phyloP scores from a whole-genome alignment of 345 rosid genomes.

The Hibiscus trionum region DNA sequence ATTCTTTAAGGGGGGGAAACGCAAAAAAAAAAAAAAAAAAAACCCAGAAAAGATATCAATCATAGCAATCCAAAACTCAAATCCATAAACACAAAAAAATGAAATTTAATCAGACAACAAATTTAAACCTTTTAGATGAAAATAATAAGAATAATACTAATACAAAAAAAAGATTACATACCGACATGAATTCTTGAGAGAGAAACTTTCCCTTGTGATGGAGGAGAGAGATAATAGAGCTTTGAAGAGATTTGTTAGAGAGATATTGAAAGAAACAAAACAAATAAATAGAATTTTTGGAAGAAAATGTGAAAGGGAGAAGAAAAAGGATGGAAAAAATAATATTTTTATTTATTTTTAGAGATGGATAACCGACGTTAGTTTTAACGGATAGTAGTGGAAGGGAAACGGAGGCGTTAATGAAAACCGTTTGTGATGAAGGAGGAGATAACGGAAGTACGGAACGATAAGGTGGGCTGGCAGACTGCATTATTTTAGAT shows the following conservation, averaged over 20 bases:
- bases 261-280: neutral
- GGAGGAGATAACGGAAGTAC: too few species aligned
- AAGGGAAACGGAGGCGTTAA: too few species aligned
- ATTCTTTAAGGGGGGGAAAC: too few species aligned
- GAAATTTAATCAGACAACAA: constrained; percentile 4
- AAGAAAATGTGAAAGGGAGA: neutral
- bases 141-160: neutral
- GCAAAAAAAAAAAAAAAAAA: too few species aligned
- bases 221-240: constrained; percentile 17
- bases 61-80: neutral
- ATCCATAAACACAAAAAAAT: neutral
- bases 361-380: neutral
- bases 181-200: constrained; percentile 50
- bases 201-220: neutral
- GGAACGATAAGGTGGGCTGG: too few species aligned
- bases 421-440: too few species aligned
- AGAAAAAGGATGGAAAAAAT: neutral
- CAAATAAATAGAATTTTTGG: neutral
- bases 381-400: too few species aligned
- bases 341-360: too few species aligned
- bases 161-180: constrained; percentile 23
- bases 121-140: neutral
- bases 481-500: too few species aligned
- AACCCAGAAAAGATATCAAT: too few species aligned
- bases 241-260: neutral